Base-by-base conservation (phyloP, 768 basidiomycete species). In the Trametes cubensis region DNA sequence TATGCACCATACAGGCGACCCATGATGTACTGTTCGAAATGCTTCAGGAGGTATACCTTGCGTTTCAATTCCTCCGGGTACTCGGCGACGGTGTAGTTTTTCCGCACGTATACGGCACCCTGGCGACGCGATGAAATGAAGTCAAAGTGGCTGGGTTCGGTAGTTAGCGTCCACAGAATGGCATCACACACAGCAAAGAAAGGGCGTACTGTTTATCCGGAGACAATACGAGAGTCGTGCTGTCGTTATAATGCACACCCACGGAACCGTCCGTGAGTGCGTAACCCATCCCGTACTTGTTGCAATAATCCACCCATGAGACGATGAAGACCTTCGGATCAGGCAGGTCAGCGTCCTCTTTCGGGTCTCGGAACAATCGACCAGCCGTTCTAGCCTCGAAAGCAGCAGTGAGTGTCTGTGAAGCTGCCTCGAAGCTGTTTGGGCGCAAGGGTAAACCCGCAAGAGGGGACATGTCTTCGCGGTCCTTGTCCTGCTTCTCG, bases 281-380 rank as follows among this genome's bases (percentile, higher is more conserved):
- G 73, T 97, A 98, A 1, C 96, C 97, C 92, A 98, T 98, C n/a
- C 96, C 97, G 75, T 98, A 99, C 80, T 98, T 98, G 76, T 95
- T 93, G 73, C 94, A 96, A 72, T 98, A 98, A 74, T 98, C 97
- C 44, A 98, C 90, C 97, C 97, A 98, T n/a, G 92, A 92, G 3
- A 91, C 92, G 65, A 99, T 94, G 76, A 98, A 98, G 47, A 96
- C 89, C 55, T 82, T 82, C 60, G 93, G 90, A 18, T 86, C 81
- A 0, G 80, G 81, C 2, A 92, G 67, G 44, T 74, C 68, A 1
- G 70, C 74, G 28, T 86, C 85, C 46, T 80, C 78, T 49, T 83
- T 77, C 3, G 88, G 86, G 63, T 90, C 83, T 10, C 83, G 79
- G 77, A 90, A 92, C n/a, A 89, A 69, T 58, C 79, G 80, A 1